A percentile compares a stretch with the other conserved stretches of the same genome.
Conservation (phyloP, 345 rosid species). For the Ceriops zippeliana region DNA sequence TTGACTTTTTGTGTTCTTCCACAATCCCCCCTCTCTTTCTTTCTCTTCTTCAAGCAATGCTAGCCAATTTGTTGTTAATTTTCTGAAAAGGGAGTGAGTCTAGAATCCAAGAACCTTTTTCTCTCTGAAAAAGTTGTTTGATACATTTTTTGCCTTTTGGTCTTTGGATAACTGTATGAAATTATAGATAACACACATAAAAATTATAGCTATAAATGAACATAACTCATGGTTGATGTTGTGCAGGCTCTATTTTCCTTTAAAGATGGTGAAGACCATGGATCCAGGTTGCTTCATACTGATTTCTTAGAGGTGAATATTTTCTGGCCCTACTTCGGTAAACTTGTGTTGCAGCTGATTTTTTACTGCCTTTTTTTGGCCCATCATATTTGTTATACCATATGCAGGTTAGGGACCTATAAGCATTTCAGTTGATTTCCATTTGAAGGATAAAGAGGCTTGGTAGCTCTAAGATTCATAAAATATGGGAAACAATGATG, state of each 20-base stretch:
- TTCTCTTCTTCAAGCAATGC: neutral
- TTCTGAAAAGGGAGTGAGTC: neutral
- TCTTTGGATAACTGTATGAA: too few relatives aligned
- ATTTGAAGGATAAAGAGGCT: neutral
- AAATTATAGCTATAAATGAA: neutral
- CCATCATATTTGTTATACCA: neutral
- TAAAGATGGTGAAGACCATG: conserved; percentile 39
- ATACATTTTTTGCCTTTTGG: too few relatives aligned
- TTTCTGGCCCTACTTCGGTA: neutral
- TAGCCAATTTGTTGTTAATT: neutral
- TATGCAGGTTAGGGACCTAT: neutral
- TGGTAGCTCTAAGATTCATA: neutral
- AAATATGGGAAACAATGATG: neutral
- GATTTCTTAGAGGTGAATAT: conserved; percentile 75
- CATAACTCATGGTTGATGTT: neutral
- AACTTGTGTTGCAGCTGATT: neutral
- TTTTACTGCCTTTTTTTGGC: neutral
- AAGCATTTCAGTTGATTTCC: neutral
- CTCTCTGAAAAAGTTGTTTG: neutral
- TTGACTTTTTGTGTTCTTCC: too few relatives aligned
- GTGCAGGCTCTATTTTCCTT: conserved; percentile 54
- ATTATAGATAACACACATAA: too few relatives aligned
- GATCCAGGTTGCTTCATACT: conserved; percentile 37
- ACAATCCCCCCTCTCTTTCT: neutral
- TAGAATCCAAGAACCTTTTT: neutral